A percentile compares a stretch with the other conserved stretches of the same genome.
phyloP scores from a whole-genome alignment of 2,329 filamentous ascomycete genomes.

The Claviceps spartinae region DNA sequence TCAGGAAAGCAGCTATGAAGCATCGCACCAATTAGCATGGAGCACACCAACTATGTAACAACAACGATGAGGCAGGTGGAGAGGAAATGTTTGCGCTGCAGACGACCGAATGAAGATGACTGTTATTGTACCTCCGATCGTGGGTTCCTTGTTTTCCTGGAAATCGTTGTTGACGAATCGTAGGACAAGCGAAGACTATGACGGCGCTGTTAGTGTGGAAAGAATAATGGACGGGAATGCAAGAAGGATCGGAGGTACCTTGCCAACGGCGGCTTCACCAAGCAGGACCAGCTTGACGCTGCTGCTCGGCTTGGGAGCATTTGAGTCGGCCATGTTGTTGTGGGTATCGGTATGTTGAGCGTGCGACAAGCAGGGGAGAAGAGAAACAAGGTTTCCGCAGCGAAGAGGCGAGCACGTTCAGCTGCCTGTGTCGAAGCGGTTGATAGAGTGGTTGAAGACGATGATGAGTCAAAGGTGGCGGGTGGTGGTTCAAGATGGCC shows the following conservation, averaged over 20 bases:
- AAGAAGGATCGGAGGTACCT: conserved; percentile 43
- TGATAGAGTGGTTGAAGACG: background rate
- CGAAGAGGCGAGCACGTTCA: background rate
- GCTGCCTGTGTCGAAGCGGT: background rate
- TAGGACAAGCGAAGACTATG: conserved; percentile 84
- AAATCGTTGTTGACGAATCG: conserved; percentile 99
- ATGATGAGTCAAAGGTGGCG: background rate
- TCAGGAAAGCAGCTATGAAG: conserved; percentile 75
- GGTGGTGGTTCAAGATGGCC: conserved; percentile 1
- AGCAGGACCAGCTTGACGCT: conserved; percentile 98
- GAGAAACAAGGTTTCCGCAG: background rate
- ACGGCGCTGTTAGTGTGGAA: conserved; percentile 13
- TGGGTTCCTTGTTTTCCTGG: conserved; percentile 98
- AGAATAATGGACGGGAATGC: background rate
- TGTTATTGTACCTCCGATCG: conserved; percentile 69
- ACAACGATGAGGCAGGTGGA: background rate
- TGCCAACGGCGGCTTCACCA: conserved; percentile 94
- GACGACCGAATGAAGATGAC: conserved; percentile 2
- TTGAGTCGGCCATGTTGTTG: conserved; percentile 32
- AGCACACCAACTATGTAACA: background rate
- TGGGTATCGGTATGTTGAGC: background rate
- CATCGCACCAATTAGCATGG: conserved; percentile 1
- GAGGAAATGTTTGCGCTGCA: background rate
- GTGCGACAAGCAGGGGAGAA: background rate
- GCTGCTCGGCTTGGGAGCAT: conserved; percentile 86